These are phyloP conservation scores for Trematosphaeria pertusa DNA, from an alignment of 2,329 filamentous ascomycete species.

Conservation along the genomic window DNA sequence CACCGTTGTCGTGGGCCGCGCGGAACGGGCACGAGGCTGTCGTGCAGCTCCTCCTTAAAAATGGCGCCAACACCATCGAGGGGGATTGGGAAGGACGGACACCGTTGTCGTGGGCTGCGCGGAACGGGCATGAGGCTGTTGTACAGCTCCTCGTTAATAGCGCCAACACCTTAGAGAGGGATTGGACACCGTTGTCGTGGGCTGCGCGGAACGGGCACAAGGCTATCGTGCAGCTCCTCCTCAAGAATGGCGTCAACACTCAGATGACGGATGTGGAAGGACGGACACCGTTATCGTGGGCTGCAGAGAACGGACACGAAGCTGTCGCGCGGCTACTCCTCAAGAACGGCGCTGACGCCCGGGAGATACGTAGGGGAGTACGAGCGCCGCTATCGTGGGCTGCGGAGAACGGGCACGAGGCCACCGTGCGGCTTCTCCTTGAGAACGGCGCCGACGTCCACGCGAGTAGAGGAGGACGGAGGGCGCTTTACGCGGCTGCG, in stretches of 20 bases:
- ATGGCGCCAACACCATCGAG: background rate
- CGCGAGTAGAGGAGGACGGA: background rate
- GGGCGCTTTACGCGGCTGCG: background rate
- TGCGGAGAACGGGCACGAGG: background rate
- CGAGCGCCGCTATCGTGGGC: background rate
- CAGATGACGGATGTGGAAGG: background rate
- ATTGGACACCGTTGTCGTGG: background rate
- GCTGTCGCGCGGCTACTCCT: background rate
- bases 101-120: constrained; percentile 2
- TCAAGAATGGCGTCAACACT: background rate
- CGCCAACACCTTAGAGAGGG: background rate
- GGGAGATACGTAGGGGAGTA: background rate
- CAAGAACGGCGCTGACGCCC: background rate
- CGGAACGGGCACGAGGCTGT: constrained; percentile 1
- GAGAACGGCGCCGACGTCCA: background rate
- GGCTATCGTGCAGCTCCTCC: background rate
- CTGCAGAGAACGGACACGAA: background rate
- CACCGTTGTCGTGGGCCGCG: constrained; percentile 3
- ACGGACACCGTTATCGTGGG: constrained; percentile 4
- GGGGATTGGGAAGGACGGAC: background rate
- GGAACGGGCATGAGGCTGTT: constrained; percentile 1
- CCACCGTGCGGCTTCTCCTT: background rate
- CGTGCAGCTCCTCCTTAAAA: constrained; percentile 1
- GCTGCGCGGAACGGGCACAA: constrained; percentile 3
- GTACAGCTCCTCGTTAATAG: constrained; percentile 2